Evolutionary conservation across 306 rosid species (phyloP), one percentile per base, ranked within the genome.

Genomic region (Senna siamea): DNA sequence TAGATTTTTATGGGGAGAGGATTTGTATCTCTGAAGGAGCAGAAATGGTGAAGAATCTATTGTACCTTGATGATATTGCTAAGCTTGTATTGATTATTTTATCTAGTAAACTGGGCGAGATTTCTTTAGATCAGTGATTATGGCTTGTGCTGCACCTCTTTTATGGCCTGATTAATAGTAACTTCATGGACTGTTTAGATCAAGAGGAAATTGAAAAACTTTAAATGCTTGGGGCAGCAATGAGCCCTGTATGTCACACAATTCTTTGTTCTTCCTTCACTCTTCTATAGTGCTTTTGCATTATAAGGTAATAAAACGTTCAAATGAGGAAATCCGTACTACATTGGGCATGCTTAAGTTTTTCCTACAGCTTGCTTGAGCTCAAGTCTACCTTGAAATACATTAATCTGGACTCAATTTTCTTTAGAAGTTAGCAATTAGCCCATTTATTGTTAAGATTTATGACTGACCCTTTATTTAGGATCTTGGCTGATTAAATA

Each of bases 191-290:
- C 15, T n/a, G 44, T 34, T 34, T 17, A 35, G 66, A 34, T 60
- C 46, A 34, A 17, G 66, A 43, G 53, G 70, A 40, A 41, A 38
- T 19, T 38, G 51, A 2, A 62, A 58, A 60, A n/a, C 66, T 32
- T 3, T 17, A 32, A 7, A 34, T 34, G 26, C 8, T 10, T 4
- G 66, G 66, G 2, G 15, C 34, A 37, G 47, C 46, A 34, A 35
- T 60, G 47, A 60, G 15, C 26, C 40, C 23, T 26, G 2, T 3
- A 9, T 32, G 13, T 34, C 23, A 41, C 0, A 15, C 66, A 34
- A 59, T n/a, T 15, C n/a, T 37, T 19, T 18, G 68, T 40, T 63
- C 34, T 63, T 20, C 9, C 48, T 20, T 4, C 17, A 2, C 17
- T 10, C 13, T 62, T 35, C 32, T 5, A 2, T 10, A 20, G 70